Evolutionary conservation across 2,329 filamentous ascomycete genomes (phyloP).

Genomic region (Ophiocordyceps camponoti-leonardi): DNA sequence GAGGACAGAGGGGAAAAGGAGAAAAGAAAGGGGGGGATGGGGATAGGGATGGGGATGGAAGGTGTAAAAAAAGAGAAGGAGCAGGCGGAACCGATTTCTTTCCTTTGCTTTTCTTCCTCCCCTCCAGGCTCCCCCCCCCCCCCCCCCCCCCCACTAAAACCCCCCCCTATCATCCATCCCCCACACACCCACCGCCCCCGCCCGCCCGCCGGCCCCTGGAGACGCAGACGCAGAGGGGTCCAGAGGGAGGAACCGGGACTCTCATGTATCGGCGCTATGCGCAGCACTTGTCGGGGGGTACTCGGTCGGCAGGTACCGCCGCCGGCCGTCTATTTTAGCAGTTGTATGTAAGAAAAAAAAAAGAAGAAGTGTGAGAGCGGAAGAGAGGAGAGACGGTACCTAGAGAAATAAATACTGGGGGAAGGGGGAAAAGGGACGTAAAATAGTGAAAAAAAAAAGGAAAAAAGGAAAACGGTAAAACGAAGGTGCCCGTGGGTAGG

Average conservation of each 20-base stretch:
- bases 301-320: not conserved
- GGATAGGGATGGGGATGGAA: too few species aligned
- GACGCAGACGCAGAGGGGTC: not conserved
- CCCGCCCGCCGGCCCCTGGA: too few species aligned
- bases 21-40: not conserved
- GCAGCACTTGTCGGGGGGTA: not conserved
- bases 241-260: not conserved
- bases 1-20: not conserved
- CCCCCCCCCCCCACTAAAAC: too few species aligned
- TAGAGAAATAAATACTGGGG: too few species aligned
- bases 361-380: too few species aligned
- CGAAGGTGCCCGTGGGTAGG: not conserved
- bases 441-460: not conserved
- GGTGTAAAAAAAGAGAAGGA: not conserved
- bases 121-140: not conserved
- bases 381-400: too few species aligned
- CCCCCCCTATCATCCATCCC: too few species aligned
- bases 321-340: not conserved
- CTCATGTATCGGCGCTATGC: not conserved
- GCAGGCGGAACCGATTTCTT: too few species aligned
- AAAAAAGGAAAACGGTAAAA: not conserved
- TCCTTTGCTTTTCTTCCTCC: too few species aligned
- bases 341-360: too few species aligned
- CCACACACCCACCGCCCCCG: too few species aligned
- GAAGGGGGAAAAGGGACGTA: too few species aligned